These are phyloP conservation scores for Margaritispora aquatica DNA, from an alignment of 495 filamentous ascomycete genomes.

Conservation along the genomic window DNA sequence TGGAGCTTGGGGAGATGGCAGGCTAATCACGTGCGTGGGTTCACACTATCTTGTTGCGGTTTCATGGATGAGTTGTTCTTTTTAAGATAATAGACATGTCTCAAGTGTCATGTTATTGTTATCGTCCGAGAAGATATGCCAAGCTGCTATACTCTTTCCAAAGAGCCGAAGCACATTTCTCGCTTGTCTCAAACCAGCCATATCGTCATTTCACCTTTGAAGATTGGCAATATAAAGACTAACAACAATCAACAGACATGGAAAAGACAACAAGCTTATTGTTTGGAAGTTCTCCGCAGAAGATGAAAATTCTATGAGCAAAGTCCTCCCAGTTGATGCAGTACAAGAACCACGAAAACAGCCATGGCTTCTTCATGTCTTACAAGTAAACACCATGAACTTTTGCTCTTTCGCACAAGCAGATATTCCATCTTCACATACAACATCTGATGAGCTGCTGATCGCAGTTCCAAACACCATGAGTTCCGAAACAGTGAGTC, in stretches of 20 bases:
- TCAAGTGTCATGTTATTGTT: background rate
- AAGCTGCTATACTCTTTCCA: background rate
- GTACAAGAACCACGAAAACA: conserved; percentile 40
- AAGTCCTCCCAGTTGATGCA: conserved; percentile 61
- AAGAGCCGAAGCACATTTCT: background rate
- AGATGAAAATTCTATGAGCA: conserved; percentile 62
- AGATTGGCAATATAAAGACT: background rate
- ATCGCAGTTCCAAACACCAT: conserved; percentile 74
- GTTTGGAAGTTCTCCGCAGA: conserved; percentile 67
- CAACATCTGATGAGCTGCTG: conserved; percentile 33
- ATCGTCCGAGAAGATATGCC: background rate
- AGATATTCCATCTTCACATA: background rate
- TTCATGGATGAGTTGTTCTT: background rate
- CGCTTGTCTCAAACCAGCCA: too few species aligned
- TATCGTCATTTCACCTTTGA: background rate
- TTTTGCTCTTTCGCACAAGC: conserved; percentile 73
- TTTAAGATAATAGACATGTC: background rate
- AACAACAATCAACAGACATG: conserved; percentile 54
- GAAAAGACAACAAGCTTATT: conserved; percentile 78
- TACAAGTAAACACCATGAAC: conserved; percentile 89
- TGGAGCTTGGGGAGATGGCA: conserved; percentile 55
- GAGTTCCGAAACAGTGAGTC: conserved; percentile 63
- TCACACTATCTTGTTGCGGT: background rate
- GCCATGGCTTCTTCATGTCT: conserved; percentile 79
- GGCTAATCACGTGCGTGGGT: conserved; percentile 60